phyloP scores from a whole-genome alignment of 2,329 filamentous ascomycete species.

The Fusarium denticulatum region DNA sequence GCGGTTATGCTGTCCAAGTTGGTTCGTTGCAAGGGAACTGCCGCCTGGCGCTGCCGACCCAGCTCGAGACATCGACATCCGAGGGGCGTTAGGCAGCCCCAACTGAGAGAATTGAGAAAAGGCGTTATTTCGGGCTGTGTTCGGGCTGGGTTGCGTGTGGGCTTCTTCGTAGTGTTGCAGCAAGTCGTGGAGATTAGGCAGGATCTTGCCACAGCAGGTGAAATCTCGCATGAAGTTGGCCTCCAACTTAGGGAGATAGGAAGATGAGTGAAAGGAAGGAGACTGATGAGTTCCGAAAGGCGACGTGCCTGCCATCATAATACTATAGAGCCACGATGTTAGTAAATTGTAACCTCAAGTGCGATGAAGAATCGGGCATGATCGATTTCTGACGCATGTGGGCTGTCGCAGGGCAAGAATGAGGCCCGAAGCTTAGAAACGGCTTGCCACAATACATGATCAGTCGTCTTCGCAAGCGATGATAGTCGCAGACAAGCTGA shows the following conservation, averaged over 20 bases:
- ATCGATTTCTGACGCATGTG: conserved; percentile 23
- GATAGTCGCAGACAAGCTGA: neutral
- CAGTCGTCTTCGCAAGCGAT: conserved; percentile 4
- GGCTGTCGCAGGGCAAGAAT: conserved; percentile 25
- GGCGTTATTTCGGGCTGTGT: conserved; percentile 52
- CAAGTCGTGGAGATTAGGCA: conserved; percentile 92
- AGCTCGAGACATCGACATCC: conserved; percentile 48
- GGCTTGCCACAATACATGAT: conserved; percentile 34
- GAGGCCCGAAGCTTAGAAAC: conserved; percentile 36
- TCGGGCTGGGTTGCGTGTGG: conserved; percentile 76
- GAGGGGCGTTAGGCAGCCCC: conserved; percentile 47
- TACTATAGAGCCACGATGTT: conserved; percentile 62
- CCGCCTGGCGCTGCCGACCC: conserved; percentile 45
- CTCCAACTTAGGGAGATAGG: conserved; percentile 94
- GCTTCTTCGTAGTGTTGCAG: conserved; percentile 97
- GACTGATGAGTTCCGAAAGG: conserved; percentile 84
- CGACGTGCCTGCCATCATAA: conserved; percentile 96
- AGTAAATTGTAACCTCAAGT: conserved; percentile 28
- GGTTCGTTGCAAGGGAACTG: conserved; percentile 43
- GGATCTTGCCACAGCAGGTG: conserved; percentile 88
- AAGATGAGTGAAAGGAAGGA: conserved; percentile 96
- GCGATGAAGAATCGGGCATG: neutral
- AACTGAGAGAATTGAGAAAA: conserved; percentile 54
- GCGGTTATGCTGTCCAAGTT: conserved; percentile 49
- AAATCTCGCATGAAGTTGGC: conserved; percentile 99